phyloP scores from a whole-genome alignment of 805 yeast species.

The Ogataea dorogensis region DNA sequence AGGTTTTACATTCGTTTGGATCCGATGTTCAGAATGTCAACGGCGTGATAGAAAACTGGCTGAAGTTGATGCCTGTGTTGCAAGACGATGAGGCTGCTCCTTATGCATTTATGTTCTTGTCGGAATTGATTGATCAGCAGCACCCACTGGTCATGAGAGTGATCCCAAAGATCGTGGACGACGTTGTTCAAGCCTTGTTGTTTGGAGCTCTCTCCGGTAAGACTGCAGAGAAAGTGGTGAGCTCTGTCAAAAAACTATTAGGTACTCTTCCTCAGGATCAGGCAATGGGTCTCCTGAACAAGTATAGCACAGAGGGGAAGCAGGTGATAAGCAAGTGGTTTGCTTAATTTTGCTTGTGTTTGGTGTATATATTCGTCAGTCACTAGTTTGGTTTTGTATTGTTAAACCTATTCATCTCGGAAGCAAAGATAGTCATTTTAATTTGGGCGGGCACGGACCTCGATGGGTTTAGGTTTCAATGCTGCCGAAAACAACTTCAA shows the following conservation, averaged over 20 bases:
- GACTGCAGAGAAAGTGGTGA: constrained; percentile 64
- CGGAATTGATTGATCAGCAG: constrained; percentile 64
- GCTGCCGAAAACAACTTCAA: constrained; percentile 16
- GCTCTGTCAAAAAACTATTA: constrained; percentile 61
- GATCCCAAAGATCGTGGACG: constrained; percentile 60
- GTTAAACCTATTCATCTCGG: constrained; percentile 1
- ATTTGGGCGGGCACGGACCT: constrained; percentile 2
- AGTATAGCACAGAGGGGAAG: constrained; percentile 60
- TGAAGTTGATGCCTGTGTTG: constrained; percentile 74
- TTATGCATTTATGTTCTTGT: constrained; percentile 71
- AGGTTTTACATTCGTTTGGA: constrained; percentile 68
- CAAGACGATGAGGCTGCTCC: constrained; percentile 90
- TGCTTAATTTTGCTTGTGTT: constrained; percentile 14
- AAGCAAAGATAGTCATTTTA: constrained; percentile 3
- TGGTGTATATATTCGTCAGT: constrained; percentile 5
- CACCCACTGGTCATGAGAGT: constrained; percentile 57
- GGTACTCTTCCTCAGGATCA: constrained; percentile 65
- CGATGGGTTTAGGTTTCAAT: constrained; percentile 12
- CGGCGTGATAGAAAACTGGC: constrained; percentile 70
- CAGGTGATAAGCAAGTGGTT: constrained; percentile 44
- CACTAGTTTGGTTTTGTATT: constrained; percentile 6
- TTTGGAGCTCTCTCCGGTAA: constrained; percentile 66
- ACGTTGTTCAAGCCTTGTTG: constrained; percentile 72
- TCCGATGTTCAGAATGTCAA: constrained; percentile 57
- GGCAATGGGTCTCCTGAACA: constrained; percentile 61